Conservation (phyloP, 768 basidiomycete genomes). For the Leucosporidium creatinivorum region DNA sequence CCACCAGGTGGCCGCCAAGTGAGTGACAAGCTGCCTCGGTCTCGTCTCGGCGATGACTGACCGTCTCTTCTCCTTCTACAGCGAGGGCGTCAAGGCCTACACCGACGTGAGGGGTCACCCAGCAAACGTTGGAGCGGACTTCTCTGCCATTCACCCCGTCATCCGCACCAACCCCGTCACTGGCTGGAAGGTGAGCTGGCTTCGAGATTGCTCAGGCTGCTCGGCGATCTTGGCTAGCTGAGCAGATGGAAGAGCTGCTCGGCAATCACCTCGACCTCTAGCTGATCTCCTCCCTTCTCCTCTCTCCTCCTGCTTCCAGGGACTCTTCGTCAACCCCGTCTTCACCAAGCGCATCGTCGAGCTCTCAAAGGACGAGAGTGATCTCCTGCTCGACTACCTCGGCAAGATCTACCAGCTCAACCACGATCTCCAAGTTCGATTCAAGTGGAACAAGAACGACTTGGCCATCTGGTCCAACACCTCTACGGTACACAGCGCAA, state of each 20-base stretch:
- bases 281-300: constrained; percentile 40
- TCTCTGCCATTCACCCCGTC: constrained; percentile 49
- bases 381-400: constrained; percentile 42
- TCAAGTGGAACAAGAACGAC: constrained; percentile 41
- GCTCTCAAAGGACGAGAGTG: constrained; percentile 36
- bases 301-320: constrained; percentile 40
- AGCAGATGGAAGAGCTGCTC: too few species aligned
- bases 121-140: constrained; percentile 49
- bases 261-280: constrained; percentile 26
- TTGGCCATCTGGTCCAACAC: constrained; percentile 12
- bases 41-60: constrained; percentile 1
- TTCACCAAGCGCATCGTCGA: constrained; percentile 33
- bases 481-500: constrained; percentile 38
- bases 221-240: too few species aligned
- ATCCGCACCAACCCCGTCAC: constrained; percentile 31
- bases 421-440: constrained; percentile 38
- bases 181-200: constrained; percentile 15
- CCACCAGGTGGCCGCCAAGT: constrained; percentile 37
- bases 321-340: not conserved
- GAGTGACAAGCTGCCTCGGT: constrained; percentile 18
- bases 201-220: constrained; percentile 17
- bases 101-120: constrained; percentile 45
- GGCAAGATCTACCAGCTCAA: constrained; percentile 31
- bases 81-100: not conserved
- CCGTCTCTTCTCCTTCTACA: not conserved